phyloP scores from a whole-genome alignment of 2,329 filamentous ascomycete genomes.

The Penicillium sp. region DNA sequence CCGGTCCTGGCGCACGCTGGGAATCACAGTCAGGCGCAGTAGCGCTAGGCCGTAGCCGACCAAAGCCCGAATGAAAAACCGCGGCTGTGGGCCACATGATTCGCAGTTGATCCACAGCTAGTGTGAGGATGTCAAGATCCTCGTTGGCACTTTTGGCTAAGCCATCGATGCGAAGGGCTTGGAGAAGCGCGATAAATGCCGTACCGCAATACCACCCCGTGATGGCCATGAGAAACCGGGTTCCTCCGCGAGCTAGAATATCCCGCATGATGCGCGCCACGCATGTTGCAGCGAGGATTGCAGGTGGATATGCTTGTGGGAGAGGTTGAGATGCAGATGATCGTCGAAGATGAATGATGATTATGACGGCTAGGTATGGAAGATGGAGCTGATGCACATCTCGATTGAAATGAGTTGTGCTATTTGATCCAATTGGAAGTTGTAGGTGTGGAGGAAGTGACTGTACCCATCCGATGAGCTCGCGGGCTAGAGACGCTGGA shows the following conservation, averaged over 20 bases:
- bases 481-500: constrained; percentile 30
- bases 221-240: constrained; percentile 46
- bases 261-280: constrained; percentile 42
- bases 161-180: constrained; percentile 37
- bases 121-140: constrained; percentile 34
- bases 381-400: neutral
- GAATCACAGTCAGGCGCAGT: constrained; percentile 17
- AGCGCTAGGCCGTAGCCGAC: constrained; percentile 26
- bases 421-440: constrained; percentile 26
- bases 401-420: neutral
- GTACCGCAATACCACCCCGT: constrained; percentile 47
- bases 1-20: constrained; percentile 5
- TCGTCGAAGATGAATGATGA: constrained; percentile 33
- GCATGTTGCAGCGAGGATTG: constrained; percentile 42
- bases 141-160: constrained; percentile 35
- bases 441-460: constrained; percentile 36
- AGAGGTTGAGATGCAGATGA: constrained; percentile 41
- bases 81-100: constrained; percentile 41
- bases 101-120: constrained; percentile 35
- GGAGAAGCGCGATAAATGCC: constrained; percentile 44
- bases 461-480: constrained; percentile 39
- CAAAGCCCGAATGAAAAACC: constrained; percentile 32
- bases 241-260: constrained; percentile 40
- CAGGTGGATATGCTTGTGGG: constrained; percentile 39
- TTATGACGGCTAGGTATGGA: neutral